Conservation (phyloP, 2,329 filamentous ascomycete genomes). For the Epicoccum sorghinum region DNA sequence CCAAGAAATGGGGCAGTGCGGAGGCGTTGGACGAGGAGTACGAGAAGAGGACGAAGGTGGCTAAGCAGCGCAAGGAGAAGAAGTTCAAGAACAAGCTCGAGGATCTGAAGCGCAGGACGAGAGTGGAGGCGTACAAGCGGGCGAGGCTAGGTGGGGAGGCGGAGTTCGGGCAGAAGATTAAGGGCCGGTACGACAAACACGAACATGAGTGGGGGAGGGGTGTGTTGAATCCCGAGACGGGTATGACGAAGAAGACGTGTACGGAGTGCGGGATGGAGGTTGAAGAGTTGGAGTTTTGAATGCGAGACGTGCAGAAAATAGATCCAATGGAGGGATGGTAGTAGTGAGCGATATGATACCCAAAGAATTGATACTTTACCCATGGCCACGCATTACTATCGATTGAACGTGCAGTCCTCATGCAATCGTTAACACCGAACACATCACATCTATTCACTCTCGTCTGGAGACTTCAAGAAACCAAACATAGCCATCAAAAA, state of each 20-base stretch:
- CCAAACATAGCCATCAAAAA: no score
- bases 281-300: constrained; percentile 67
- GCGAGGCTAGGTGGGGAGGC: constrained; percentile 41
- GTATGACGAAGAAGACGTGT: constrained; percentile 78
- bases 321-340: not conserved
- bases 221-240: constrained; percentile 66
- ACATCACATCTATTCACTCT: no score
- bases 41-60: constrained; percentile 75
- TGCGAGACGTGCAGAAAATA: not conserved
- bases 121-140: constrained; percentile 85
- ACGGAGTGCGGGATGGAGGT: constrained; percentile 71
- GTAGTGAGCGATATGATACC: not conserved
- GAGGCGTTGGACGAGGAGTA: constrained; percentile 90
- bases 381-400: no score
- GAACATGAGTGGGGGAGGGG: constrained; percentile 82
- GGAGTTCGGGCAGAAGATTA: constrained; percentile 78
- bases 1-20: constrained; percentile 86
- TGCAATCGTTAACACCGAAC: no score
- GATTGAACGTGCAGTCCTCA: no score
- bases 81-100: constrained; percentile 90
- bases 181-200: constrained; percentile 69
- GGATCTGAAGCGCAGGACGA: constrained; percentile 90
- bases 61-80: constrained; percentile 84
- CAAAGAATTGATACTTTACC: not conserved
- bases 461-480: no score